phyloP scores from a whole-genome alignment of 352 stramenopile genomes.

The Discostella stelligera region DNA sequence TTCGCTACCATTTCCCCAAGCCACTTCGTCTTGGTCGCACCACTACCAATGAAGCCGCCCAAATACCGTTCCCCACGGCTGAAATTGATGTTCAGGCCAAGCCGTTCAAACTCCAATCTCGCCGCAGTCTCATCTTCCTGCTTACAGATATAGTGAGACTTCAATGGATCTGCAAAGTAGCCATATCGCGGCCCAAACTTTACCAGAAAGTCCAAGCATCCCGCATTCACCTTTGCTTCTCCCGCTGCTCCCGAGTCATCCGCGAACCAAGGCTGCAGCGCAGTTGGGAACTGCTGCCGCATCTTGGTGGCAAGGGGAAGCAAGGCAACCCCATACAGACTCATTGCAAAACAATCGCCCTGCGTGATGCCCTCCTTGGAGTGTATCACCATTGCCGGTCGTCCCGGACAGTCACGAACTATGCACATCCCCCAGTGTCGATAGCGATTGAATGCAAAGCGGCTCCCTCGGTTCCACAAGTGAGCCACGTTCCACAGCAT shows the following conservation, averaged over 20 bases:
- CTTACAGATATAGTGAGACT: slow-evolving; percentile 18
- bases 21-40: slow-evolving; percentile 12
- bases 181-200: slow-evolving; percentile 10
- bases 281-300: neutral
- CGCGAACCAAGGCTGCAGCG: slow-evolving; percentile 34
- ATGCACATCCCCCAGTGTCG: neutral
- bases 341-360: slow-evolving; percentile 26
- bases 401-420: neutral
- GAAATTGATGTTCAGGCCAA: slow-evolving; percentile 18
- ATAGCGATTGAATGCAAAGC: slow-evolving; percentile 39
- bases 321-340: slow-evolving; percentile 29
- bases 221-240: neutral
- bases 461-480: slow-evolving; percentile 21
- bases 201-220: slow-evolving; percentile 3
- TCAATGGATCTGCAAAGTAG: slow-evolving; percentile 11
- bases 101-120: neutral
- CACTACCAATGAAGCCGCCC: slow-evolving; percentile 23
- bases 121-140: slow-evolving; percentile 10
- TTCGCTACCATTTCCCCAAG: slow-evolving; percentile 9
- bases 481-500: slow-evolving; percentile 46
- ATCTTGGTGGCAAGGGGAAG: slow-evolving; percentile 21
- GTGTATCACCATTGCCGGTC: neutral
- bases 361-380: slow-evolving; percentile 25
- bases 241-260: slow-evolving; percentile 22
- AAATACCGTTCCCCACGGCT: slow-evolving; percentile 21